Evolutionary conservation across 306 rosid genomes (phyloP), one percentile per base, ranked within the genome.

Genomic region (Quercus bicolor): DNA sequence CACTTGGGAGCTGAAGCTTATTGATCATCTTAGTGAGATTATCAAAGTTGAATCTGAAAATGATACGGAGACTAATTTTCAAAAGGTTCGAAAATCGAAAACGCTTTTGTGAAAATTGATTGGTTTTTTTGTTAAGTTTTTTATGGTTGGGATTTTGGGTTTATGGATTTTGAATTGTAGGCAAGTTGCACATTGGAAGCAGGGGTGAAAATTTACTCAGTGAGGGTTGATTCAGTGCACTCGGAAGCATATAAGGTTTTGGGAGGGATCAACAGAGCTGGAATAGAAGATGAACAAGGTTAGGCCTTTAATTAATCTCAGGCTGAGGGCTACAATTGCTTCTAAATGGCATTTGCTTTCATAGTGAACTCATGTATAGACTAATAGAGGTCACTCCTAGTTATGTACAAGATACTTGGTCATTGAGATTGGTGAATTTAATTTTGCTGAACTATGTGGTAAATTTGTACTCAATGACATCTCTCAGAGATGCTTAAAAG

Each of bases 101-200:
- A 33, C 53, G 5, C 57, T 56, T 64, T 29, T 18, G 20, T 61
- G 70, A 20, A 55, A 56, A 43, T 74, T 31, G 20, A 6, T 65
- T 65, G 70, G 13, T 65, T 62, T 8, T 16, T 1, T 62, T 65
- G 9, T 15, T 65, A 10, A 48, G 15, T 48, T 14, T 15, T 31
- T 65, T 15, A 8, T 31, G 9, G 33, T 31, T 65, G 45, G 2
- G 33, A 37, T 65, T 65, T 15, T 65, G 10, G 33, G 70, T 65
- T 64, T 65, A 1, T 26, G 19, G 15, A 14, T 65, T 65, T 31
- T 8, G n/a, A 31, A 28, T 13, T 73, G 60, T 77, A 90, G 88
- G 94, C 90, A 73, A 84, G 90, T 24, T 86, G 94, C 75, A 87
- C 90, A 26, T 82, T 86, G 75, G 94, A 90, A 79, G 90, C 90